Evolutionary conservation across 2,329 filamentous ascomycete genomes (phyloP).

Genomic region (Coniochaeta ligniaria): DNA sequence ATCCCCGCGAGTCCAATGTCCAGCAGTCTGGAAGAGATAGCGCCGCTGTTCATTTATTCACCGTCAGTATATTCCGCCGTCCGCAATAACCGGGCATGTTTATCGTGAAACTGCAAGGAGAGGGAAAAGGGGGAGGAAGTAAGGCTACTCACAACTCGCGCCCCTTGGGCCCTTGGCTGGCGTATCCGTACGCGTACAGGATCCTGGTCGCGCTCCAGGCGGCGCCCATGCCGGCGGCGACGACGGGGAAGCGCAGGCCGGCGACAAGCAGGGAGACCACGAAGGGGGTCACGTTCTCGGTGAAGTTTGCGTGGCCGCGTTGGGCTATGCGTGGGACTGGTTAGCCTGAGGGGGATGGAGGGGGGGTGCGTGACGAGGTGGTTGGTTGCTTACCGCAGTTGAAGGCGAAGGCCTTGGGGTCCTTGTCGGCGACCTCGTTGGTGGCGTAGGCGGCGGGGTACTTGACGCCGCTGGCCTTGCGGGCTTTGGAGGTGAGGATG

Average conservation of each 20-base stretch:
- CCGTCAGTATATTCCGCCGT: background rate
- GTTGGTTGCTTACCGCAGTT: constrained; percentile 46
- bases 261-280: constrained; percentile 46
- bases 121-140: no score
- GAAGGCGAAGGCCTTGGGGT: constrained; percentile 48
- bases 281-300: constrained; percentile 51
- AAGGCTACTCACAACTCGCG: constrained; percentile 31
- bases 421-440: constrained; percentile 44
- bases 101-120: background rate
- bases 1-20: constrained; percentile 2
- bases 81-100: background rate
- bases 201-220: constrained; percentile 46
- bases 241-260: constrained; percentile 46
- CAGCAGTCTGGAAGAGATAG: background rate
- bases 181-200: constrained; percentile 51
- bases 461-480: constrained; percentile 43
- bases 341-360: background rate
- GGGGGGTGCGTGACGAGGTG: background rate
- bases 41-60: background rate
- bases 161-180: constrained; percentile 35
- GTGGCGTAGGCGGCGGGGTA: constrained; percentile 53
- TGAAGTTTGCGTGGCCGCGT: constrained; percentile 56
- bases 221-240: constrained; percentile 40
- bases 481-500: constrained; percentile 36
- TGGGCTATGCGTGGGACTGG: constrained; percentile 35